A percentile compares a stretch with the other conserved stretches of the same genome.
Evolutionary conservation across 2,329 filamentous ascomycete species (phyloP).

Genomic region (Alternaria arborescens): DNA sequence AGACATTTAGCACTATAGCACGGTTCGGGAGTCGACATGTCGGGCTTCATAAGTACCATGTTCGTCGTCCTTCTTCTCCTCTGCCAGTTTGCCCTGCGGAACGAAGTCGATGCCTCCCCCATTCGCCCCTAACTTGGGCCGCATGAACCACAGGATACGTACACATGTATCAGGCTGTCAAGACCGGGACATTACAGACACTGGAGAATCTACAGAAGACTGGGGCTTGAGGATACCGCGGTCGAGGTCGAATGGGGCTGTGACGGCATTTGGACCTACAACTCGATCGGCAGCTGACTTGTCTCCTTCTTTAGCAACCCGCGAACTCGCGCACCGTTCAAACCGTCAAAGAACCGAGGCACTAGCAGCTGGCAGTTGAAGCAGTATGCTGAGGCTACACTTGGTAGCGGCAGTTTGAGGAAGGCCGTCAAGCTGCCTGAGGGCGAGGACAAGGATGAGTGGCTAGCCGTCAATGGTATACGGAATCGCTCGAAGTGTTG

Average conservation of each 20-base stretch:
- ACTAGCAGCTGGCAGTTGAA: slow-evolving; percentile 92
- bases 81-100: background rate
- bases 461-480: slow-evolving; percentile 95
- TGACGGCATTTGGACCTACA: background rate
- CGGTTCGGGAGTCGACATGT: slow-evolving; percentile 35
- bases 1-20: slow-evolving; percentile 25
- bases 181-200: background rate
- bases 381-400: slow-evolving; percentile 96
- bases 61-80: slow-evolving; percentile 59
- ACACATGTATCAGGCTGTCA: background rate
- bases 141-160: background rate
- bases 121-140: background rate
- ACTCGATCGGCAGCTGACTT: slow-evolving; percentile 39
- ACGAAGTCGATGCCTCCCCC: background rate
- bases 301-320: slow-evolving; percentile 71
- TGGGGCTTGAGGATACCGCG: background rate
- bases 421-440: slow-evolving; percentile 98
- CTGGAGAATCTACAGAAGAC: background rate
- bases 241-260: background rate
- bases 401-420: slow-evolving; percentile 91
- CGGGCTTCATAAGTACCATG: slow-evolving; percentile 84
- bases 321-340: slow-evolving; percentile 89
- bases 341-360: slow-evolving; percentile 86
- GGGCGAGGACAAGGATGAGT: slow-evolving; percentile 97
- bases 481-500: background rate